Conservation (phyloP, 257 asterid genomes). For the Solanum raphanifolium region DNA sequence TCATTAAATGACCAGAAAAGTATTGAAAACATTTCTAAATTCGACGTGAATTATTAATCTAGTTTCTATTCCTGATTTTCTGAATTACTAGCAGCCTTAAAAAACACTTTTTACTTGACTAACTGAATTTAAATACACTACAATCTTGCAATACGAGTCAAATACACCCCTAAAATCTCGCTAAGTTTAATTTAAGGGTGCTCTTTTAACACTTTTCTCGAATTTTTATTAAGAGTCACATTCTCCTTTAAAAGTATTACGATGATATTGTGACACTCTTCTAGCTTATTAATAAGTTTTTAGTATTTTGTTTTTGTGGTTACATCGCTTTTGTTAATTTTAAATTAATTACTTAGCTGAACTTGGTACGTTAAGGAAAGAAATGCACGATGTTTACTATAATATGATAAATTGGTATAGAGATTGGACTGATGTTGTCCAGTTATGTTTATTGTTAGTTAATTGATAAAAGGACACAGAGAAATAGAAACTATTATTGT, state of each 20-base stretch:
- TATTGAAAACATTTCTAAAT: too few species aligned
- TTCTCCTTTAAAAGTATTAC: too few species aligned
- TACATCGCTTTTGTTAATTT: neutral
- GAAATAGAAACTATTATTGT: too few species aligned
- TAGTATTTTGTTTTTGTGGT: neutral
- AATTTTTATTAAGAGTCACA: neutral
- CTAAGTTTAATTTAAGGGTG: neutral
- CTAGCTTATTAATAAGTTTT: neutral
- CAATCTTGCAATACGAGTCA: neutral
- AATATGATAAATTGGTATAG: too few species aligned
- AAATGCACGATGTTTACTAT: neutral
- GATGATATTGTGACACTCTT: neutral
- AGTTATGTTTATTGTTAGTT: too few species aligned
- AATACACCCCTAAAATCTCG: too few species aligned
- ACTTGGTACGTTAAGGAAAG: neutral
- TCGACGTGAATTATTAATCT: too few species aligned
- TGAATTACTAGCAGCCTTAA: fast-evolving
- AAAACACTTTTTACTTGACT: neutral
- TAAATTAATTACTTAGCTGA: neutral
- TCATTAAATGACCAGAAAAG: neutral
- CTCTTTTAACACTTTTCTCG: too few species aligned
- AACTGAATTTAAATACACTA: too few species aligned
- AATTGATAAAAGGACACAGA: too few species aligned
- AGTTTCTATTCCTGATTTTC: too few species aligned
- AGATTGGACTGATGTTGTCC: too few species aligned